These are phyloP conservation scores for Beauveria bassiana DNA, from an alignment of 2,329 filamentous ascomycete genomes.

Conservation along the genomic window DNA sequence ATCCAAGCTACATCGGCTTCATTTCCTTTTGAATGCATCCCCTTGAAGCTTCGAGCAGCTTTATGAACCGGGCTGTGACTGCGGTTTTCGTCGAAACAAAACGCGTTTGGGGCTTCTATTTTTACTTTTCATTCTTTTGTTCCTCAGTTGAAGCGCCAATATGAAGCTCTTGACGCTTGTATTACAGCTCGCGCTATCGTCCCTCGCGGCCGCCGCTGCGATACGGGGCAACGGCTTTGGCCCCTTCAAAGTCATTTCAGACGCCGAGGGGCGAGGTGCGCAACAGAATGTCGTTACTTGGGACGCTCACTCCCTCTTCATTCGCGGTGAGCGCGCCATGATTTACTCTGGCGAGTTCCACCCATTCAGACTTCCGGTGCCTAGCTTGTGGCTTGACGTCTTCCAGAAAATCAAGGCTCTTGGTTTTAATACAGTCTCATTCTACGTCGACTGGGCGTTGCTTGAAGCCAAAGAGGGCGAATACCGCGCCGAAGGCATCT, in stretches of 20 bases:
- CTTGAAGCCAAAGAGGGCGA: conserved; percentile 60
- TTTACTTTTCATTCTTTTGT: neutral
- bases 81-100: neutral
- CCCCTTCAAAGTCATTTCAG: neutral
- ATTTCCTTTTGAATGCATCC: neutral
- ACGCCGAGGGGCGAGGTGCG: neutral
- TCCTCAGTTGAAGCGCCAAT: neutral
- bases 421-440: conserved; percentile 63
- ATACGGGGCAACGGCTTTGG: neutral
- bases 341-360: conserved; percentile 63
- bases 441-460: conserved; percentile 66
- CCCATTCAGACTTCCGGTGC: conserved; percentile 39
- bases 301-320: conserved; percentile 58
- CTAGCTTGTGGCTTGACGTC: conserved; percentile 49
- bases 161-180: conserved; percentile 3
- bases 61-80: neutral
- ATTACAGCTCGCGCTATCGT: conserved; percentile 1
- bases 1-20: neutral
- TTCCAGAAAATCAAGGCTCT: conserved; percentile 69
- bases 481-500: conserved; percentile 59
- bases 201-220: neutral
- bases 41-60: neutral
- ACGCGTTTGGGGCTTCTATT: too few species aligned
- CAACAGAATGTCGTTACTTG: conserved; percentile 42
- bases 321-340: conserved; percentile 58